Base-by-base conservation (phyloP, 139 green algal genomes). In the Chlorella sp. region DNA sequence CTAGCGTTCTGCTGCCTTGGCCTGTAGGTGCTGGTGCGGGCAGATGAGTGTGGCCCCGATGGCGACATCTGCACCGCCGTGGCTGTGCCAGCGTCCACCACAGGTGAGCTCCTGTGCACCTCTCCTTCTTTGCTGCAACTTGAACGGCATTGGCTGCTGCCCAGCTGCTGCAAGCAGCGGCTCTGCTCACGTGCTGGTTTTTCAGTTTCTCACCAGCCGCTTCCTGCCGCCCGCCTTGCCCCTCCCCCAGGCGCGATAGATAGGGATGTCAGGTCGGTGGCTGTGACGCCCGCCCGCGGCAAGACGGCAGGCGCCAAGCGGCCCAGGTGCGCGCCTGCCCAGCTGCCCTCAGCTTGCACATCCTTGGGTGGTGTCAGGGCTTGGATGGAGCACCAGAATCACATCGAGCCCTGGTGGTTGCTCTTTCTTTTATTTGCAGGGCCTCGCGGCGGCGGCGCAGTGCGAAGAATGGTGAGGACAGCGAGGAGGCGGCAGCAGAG, bases 21-120 rank as follows among this genome's bases (percentile, higher is more conserved):
- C 51, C 51, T 21, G 15, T 15, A 60, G 51, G 51, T 89, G 55
- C 34, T 89, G 81, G 85, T 89, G 26, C 34, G 85, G 1, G 85
- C 85, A 15, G 85, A 89, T 12, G 85, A 89, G 51, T 68, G 47
- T 6, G 81, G 81, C 16, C 4, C 38, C 28, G 41, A 65, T 38
- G 41, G 62, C 63, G 11, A 17, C 60, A 51, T 74, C 39, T 83
- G 78, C 28, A 65, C 63, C 41, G 63, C 63, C 13, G 63, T 83
- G 20, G 39, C 78, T 3, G 62, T 83, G 63, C 63, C 78, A 7
- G 3, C 78, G 0, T 63, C 78, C 51, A 60, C 15, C 51, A 60
- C 51, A 60, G 51, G 51, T 60, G 11, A 60, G 51, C 13, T 21
- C 2, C 11, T 60, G n/a, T n/a, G n/a, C n/a, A n/a, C n/a, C n/a